Percentiles rank a stretch among this genome's conserved stretches.
Conservation (phyloP, 495 filamentous ascomycete genomes). For the Pyrenula aspistea region DNA sequence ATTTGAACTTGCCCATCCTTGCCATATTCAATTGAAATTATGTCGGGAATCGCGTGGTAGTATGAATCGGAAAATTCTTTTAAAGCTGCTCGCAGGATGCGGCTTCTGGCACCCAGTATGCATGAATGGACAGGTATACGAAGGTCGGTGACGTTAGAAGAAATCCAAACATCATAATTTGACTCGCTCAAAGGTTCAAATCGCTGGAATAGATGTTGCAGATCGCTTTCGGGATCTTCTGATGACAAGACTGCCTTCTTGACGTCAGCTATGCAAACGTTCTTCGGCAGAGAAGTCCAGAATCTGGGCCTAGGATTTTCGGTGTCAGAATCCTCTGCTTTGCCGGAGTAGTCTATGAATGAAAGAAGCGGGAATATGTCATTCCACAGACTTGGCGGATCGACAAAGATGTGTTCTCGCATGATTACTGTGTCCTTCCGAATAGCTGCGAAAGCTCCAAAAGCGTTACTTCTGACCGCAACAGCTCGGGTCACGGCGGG, state of each 20-base stretch:
- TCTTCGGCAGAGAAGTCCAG: conserved; percentile 14
- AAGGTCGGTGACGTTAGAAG: conserved; percentile 48
- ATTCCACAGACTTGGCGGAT: conserved; percentile 54
- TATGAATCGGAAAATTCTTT: conserved; percentile 31
- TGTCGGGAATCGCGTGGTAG: conserved; percentile 38
- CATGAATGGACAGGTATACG: conserved; percentile 75
- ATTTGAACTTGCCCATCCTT: conserved; percentile 38
- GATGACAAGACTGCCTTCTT: conserved; percentile 37
- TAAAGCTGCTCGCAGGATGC: conserved; percentile 51
- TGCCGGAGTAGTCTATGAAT: conserved; percentile 24
- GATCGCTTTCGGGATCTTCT: conserved; percentile 43
- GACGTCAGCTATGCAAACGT: conserved; percentile 15
- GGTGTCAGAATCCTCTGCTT: conserved; percentile 14
- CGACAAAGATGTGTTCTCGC: conserved; percentile 55
- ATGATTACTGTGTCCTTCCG: conserved; percentile 79
- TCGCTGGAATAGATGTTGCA: conserved; percentile 26
- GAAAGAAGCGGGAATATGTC: conserved; percentile 60
- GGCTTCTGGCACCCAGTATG: conserved; percentile 61
- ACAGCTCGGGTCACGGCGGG: conserved; percentile 74
- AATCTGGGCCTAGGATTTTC: conserved; percentile 28
- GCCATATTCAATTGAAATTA: conserved; percentile 44
- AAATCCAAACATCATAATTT: conserved; percentile 33
- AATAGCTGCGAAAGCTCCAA: conserved; percentile 79
- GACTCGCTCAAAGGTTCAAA: conserved; percentile 2
- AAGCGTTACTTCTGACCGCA: conserved; percentile 73